A percentile compares a stretch with the other conserved stretches of the same genome.
These are phyloP conservation scores for Henckelia pumila DNA, from an alignment of 257 asterid genomes.

Conservation along the genomic window DNA sequence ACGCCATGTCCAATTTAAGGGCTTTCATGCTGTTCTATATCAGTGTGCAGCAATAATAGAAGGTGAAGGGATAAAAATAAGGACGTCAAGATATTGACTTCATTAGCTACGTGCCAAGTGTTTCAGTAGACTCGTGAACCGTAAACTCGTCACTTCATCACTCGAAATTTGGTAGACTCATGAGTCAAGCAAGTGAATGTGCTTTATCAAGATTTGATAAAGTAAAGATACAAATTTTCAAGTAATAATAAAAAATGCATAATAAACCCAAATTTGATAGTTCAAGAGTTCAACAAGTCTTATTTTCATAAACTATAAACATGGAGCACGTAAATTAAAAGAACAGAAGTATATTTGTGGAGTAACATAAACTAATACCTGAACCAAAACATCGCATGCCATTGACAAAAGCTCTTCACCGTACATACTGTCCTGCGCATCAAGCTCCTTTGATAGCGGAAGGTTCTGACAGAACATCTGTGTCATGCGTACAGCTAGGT, in stretches of 20 bases:
- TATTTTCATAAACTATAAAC: slow-evolving; percentile 4
- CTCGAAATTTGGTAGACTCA: too few relatives aligned
- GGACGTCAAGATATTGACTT: slow-evolving; percentile 4
- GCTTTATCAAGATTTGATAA: slow-evolving; percentile 7
- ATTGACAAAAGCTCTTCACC: slow-evolving; percentile 94
- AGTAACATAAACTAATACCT: slow-evolving; percentile 49
- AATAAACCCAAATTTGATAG: slow-evolving; percentile 4
- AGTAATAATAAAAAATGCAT: too few relatives aligned
- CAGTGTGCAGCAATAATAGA: neutral
- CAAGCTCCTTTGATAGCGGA: slow-evolving; percentile 78
- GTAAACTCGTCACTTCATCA: too few relatives aligned
- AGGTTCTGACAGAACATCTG: slow-evolving; percentile 68
- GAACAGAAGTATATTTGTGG: slow-evolving; percentile 2
- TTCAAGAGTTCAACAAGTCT: slow-evolving; percentile 17
- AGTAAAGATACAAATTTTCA: neutral
- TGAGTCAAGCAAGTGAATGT: neutral
- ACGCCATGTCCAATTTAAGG: slow-evolving; percentile 4
- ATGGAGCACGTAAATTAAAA: slow-evolving; percentile 15
- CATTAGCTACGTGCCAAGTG: neutral
- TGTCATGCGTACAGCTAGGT: slow-evolving; percentile 64
- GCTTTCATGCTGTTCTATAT: slow-evolving; percentile 2
- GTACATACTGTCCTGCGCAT: slow-evolving; percentile 78
- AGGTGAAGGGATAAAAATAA: neutral
- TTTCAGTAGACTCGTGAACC: neutral
- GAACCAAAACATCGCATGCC: slow-evolving; percentile 83